Evolutionary conservation across 2,329 filamentous ascomycete genomes (phyloP), one percentile per base, ranked within the genome.

Genomic region (Monilinia polystroma): DNA sequence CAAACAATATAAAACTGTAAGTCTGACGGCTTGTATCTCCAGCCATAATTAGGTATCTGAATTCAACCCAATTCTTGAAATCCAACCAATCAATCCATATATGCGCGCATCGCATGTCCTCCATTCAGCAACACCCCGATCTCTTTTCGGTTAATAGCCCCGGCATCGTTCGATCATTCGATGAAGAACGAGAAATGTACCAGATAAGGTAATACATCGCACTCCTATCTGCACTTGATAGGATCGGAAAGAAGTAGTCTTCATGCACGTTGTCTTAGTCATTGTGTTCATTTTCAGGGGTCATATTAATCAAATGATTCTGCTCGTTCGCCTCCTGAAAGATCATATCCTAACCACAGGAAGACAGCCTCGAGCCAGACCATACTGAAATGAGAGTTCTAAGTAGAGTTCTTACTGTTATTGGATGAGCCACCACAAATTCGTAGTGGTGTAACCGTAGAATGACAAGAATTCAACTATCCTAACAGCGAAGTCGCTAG

Each of bases 361-460:
- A 60, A 35, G 7, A n/a, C 58, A 51, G 20, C 29, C 58, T 23
- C 47, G 57, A 38, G 23, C 8, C 57, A 38, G n/a, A 10, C 45
- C 23, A 51, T 20, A 14, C 45, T 51, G 45, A 4, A 60, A 20
- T 51, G n/a, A 60, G 58, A 51, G 51, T n/a, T 38, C 58, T 51
- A 51, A 51, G 29, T 60, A 60, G 58, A 60, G 58, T 51, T 60
- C 43, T 60, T 49, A 60, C 45, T 23, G n/a, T 60, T 35, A 26
- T 60, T 60, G 20, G 29, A 60, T 51, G 58, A 60, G 58, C 58
- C 58, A 51, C 58, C 58, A 60, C 58, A n/a, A 60, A 29, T 60
- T 35, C n/a, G 29, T 51, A 41, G 45, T 51, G 18, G 45, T 60
- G 58, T 26, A 26, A 38, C 38, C 58, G 29, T 60, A 26, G 29